phyloP scores from a whole-genome alignment of 2,329 filamentous ascomycete species.

The Metarhizium guizhouense region DNA sequence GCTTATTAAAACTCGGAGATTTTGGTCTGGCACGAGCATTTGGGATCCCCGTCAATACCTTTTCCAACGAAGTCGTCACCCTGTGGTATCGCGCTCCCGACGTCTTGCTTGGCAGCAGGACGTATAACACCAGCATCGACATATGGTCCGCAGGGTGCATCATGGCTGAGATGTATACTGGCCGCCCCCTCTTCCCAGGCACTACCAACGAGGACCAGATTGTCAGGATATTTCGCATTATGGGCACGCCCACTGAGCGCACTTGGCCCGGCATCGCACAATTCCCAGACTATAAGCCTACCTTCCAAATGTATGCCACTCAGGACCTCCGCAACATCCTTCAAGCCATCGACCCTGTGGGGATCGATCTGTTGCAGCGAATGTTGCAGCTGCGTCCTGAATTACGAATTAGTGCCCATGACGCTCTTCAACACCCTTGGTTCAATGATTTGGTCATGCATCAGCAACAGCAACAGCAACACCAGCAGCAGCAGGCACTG shows the following conservation, averaged over 20 bases:
- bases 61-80: conserved; percentile 95
- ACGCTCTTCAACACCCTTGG: conserved; percentile 86
- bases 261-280: conserved; percentile 93
- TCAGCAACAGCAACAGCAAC: conserved; percentile 35
- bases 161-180: conserved; percentile 99
- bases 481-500: conserved; percentile 22
- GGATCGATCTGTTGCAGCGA: conserved; percentile 76
- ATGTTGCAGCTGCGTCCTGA: conserved; percentile 94
- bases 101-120: conserved; percentile 84
- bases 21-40: conserved; percentile 92
- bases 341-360: conserved; percentile 79
- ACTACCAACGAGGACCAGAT: conserved; percentile 98
- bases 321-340: conserved; percentile 82
- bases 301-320: conserved; percentile 88
- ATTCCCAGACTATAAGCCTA: conserved; percentile 96
- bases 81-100: conserved; percentile 97
- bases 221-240: conserved; percentile 92
- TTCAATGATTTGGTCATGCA: conserved; percentile 65
- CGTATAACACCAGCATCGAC: conserved; percentile 99
- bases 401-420: conserved; percentile 77
- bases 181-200: conserved; percentile 87
- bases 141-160: conserved; percentile 99
- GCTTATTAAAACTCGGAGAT: conserved; percentile 84
- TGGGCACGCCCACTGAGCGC: conserved; percentile 93
- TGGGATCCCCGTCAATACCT: conserved; percentile 95